Base-by-base conservation (phyloP, 192 early-diverging fungal genomes). In the Spizellomyces sp. region DNA sequence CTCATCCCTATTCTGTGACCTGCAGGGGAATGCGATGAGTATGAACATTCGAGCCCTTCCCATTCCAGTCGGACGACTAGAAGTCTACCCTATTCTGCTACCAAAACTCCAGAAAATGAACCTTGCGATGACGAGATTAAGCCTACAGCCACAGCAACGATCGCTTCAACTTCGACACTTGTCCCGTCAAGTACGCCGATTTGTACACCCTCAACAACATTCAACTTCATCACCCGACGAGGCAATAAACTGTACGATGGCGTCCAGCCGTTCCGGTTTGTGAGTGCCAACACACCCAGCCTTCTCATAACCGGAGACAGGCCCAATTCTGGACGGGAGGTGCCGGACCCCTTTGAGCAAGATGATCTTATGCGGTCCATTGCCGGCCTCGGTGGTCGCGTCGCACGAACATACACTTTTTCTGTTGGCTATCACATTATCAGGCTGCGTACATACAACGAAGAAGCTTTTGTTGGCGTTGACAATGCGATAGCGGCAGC, bases 251-350 rank as follows among this genome's bases (percentile, higher is more conserved):
- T 79, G 2, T 69, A 73, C 52, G 78, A 75, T 52, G 66, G 64
- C 42, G 22, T 22, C 12, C 27, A 64, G 8, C 70, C 56, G 12
- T 76, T 67, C 73, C 63, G 73, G 46, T 84, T 79, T 41, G 52
- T 69, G 43, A 67, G 69, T 45, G 71, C 77, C 69, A 84, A 84
- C 65, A 58, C 76, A 12, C 83, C 83, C 17, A 73, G 67, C 62
- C 73, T 81, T 12, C 78, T 82, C 48, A 52, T 80, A 15, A 69
- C 74, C 54, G 80, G 81, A 67, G 69, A 71, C 58, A 17, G 63
- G 8, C 74, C 66, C 0, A 48, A 60, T 45, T 27, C 22, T 5
- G 5, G 19, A 6, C 72, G 73, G 70, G 47, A 75, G 21, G 14
- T 48, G 2, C 78, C 78, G 9, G 66, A 69, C 45, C 56, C 68